Evolutionary conservation across 1,139 yeast species (phyloP), one percentile per base, ranked within the genome.

Genomic region (Dujonia santamariae): DNA sequence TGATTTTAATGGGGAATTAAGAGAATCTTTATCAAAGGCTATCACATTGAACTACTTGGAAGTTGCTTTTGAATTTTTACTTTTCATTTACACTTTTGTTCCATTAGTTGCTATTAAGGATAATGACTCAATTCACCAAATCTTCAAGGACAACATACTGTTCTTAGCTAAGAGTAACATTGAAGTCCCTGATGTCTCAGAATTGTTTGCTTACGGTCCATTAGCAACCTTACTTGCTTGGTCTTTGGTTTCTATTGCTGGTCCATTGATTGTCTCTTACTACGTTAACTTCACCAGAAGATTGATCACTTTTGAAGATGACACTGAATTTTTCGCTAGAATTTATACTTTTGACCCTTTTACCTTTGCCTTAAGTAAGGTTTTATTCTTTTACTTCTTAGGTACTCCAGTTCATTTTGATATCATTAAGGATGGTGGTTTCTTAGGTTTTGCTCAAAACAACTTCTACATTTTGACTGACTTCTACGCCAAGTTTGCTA

Each of bases 341-440:
- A 57, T 62, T 38, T 66, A 65, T 56, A 57, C 54, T 37, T 68
- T 58, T 52, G 85, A 79, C 54, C 84, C 85, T 24, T 68, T 78
- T 45, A 63, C 73, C 38, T 79, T 75, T 56, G 76, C 78, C 39
- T 55, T 78, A 44, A 41, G 67, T 38, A 76, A 78, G 51, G 56
- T 72, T 27, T 51, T 78, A 42, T 48, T 73, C 28, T 67, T 63
- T 47, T 74, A 69, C 59, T 58, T 67, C 39, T 45, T 75, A 41
- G 33, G 31, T 9, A 20, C 30, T 23, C 19, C 36, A 7, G n/a
- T 19, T 19, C 38, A 36, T 26, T 19, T 18, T 9, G 38, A 36
- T 16, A 28, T 32, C 12, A 47, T 53, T 34, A 59, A 57, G 42
- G 53, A 61, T 35, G 43, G 53, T n/a, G 66, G 69, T 25, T 46